These are phyloP conservation scores for Pilasporangium apinafurcum DNA, from an alignment of 352 stramenopile genomes.

Conservation along the genomic window DNA sequence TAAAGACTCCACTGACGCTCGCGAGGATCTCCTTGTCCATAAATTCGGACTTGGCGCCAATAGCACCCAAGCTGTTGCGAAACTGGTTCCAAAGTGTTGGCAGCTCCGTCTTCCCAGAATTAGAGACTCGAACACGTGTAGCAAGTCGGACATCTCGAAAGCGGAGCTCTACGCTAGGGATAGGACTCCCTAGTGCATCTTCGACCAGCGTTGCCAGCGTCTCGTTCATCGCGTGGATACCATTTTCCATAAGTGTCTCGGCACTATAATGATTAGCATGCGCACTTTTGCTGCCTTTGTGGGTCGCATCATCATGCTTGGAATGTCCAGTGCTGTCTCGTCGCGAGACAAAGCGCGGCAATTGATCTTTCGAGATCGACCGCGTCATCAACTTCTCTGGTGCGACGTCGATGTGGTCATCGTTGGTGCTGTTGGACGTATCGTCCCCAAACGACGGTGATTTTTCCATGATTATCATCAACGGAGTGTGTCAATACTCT, in stretches of 20 bases:
- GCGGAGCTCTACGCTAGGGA: slow-evolving; percentile 43
- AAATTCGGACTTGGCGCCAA: slow-evolving; percentile 7
- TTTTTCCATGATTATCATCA: too few species aligned
- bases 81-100: slow-evolving; percentile 16
- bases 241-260: slow-evolving; percentile 34
- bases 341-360: too few species aligned
- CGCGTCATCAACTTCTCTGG: too few species aligned
- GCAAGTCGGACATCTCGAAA: slow-evolving; percentile 47
- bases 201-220: slow-evolving; percentile 34
- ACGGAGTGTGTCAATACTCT: too few species aligned
- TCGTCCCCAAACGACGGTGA: too few species aligned
- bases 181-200: slow-evolving; percentile 22
- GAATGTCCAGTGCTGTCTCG: too few species aligned
- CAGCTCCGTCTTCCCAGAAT: slow-evolving; percentile 6
- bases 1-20: slow-evolving; percentile 16
- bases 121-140: slow-evolving; percentile 8
- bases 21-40: slow-evolving; percentile 19
- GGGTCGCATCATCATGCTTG: too few species aligned
- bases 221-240: slow-evolving; percentile 46
- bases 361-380: too few species aligned
- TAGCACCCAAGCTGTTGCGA: neutral
- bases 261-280: slow-evolving; percentile 19
- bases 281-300: too few species aligned
- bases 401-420: too few species aligned
- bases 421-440: too few species aligned